phyloP scores from a whole-genome alignment of 306 rosid species.

The Begonia peltatifolia region DNA sequence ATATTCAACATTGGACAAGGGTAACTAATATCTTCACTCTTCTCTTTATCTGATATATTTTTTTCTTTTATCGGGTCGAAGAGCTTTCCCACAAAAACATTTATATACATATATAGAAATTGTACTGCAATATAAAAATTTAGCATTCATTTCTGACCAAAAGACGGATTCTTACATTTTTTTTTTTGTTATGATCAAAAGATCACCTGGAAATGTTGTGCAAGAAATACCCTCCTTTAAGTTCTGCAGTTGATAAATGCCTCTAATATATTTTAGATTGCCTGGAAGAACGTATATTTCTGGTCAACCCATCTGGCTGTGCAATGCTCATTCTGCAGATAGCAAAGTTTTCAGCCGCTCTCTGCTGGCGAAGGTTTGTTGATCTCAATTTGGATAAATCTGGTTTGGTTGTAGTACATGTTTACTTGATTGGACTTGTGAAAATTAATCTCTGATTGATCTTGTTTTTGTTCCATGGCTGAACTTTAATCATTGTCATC shows the following conservation, averaged over 20 bases:
- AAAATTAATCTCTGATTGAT: too few species aligned
- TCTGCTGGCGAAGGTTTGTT: constrained; percentile 67
- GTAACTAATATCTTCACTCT: constrained; percentile 19
- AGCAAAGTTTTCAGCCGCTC: constrained; percentile 49
- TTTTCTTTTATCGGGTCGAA: constrained; percentile 1
- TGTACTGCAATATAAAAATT: too few species aligned
- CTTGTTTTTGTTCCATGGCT: constrained; percentile 2
- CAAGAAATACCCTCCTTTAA: too few species aligned
- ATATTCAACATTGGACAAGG: constrained; percentile 71
- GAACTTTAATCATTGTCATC: constrained; percentile 10
- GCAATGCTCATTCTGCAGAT: constrained; percentile 47
- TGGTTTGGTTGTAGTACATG: too few species aligned
- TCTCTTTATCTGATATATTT: not conserved
- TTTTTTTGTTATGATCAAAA: too few species aligned
- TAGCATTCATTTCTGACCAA: too few species aligned
- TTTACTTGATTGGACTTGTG: too few species aligned
- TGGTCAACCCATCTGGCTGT: constrained; percentile 52
- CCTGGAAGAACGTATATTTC: constrained; percentile 63
- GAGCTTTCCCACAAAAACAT: too few species aligned
- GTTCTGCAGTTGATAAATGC: not conserved
- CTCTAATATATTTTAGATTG: constrained; percentile 22
- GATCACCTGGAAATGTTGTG: too few species aligned
- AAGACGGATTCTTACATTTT: too few species aligned
- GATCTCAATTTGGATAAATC: not conserved
- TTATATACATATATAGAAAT: too few species aligned